Percentiles rank a stretch among this genome's conserved stretches.
Conservation (phyloP, 2,329 filamentous ascomycete genomes). For the Cytospora paraplurivora region DNA sequence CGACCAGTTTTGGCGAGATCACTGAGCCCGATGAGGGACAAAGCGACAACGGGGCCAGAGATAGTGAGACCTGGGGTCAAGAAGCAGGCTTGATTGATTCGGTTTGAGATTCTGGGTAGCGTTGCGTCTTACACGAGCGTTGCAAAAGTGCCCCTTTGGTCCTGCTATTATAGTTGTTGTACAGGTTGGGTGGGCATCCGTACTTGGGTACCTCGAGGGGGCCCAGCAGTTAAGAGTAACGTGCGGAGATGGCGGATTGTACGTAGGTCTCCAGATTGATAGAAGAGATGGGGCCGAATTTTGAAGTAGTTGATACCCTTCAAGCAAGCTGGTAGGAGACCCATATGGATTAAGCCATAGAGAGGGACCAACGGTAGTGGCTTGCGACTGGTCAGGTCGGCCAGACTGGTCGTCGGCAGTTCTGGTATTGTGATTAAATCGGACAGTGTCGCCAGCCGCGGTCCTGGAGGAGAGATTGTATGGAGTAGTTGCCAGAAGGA, state of each 20-base stretch:
- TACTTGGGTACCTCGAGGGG: constrained; percentile 5
- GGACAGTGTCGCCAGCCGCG: constrained; percentile 8
- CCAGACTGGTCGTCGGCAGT: constrained; percentile 15
- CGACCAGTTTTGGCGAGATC: constrained; percentile 16
- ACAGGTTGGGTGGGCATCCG: constrained; percentile 11
- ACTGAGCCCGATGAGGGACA: constrained; percentile 14
- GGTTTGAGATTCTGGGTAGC: constrained; percentile 14
- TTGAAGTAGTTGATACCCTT: constrained; percentile 5
- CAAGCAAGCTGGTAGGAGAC: neutral
- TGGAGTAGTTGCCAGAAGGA: constrained; percentile 11
- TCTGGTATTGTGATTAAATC: neutral
- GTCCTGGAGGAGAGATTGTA: constrained; percentile 9
- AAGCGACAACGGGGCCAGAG: constrained; percentile 3
- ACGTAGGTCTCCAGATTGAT: constrained; percentile 12
- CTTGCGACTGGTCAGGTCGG: constrained; percentile 5
- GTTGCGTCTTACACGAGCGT: constrained; percentile 15
- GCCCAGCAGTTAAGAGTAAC: constrained; percentile 2
- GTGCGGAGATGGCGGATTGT: constrained; percentile 15
- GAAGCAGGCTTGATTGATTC: constrained; percentile 12
- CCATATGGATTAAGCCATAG: constrained; percentile 5
- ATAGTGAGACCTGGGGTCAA: constrained; percentile 10
- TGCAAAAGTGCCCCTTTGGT: constrained; percentile 15
- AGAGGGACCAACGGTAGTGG: constrained; percentile 14
- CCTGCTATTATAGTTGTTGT: neutral
- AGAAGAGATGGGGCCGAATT: constrained; percentile 9